Evolutionary conservation across 1,284 basidiomycete genomes (phyloP), one percentile per base, ranked within the genome.

Genomic region (Irpex rosettiformis): DNA sequence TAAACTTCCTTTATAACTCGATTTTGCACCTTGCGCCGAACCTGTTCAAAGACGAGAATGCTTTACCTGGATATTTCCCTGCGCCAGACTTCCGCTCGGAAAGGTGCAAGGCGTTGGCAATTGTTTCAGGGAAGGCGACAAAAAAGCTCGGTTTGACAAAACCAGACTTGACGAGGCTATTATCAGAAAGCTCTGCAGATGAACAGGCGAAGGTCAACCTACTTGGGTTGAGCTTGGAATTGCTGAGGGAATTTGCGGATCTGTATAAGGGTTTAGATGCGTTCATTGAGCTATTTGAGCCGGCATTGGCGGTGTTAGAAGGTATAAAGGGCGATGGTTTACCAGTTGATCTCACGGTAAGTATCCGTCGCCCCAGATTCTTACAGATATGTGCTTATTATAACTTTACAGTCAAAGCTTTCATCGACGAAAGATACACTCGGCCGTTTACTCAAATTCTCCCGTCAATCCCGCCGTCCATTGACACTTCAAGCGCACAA

Each of bases 401-500:
- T 47, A 42, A 3, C 0, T 16, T 28, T 25, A 21, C 25, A 71
- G 68, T 59, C 62, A 0, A 66, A 67, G 11, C 25, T 69, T 2
- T 57, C 64, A 11, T 61, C 61, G 7, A 43, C 65, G 21, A 45
- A 61, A 54, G 64, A 70, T 58, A 80, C 76, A 18, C 70, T 51
- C 1, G 69, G 70, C 28, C 83, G 88, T 24, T 76, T 93, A 55
- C 77, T 97, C 59, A 88, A 86, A 64, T 89, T 96, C 68, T 79
- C 94, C 0, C 75, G 72, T 3, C 82, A 88, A 69, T 79, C 84
- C 1, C 90, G 96, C 37, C 82, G 79, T 56, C 94, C 96, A 0
- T 85, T 99, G 40, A 79, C 80, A 10, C 80, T 99, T 28, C 97
- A 99, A 77, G 83, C 91, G 2, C 97, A 99, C 79, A 97, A 96